Percentiles rank a stretch among this genome's conserved stretches.
These are phyloP conservation scores for Saccharum officinarum DNA, from an alignment of 176 grass and related monocot species.

Conservation along the genomic window DNA sequence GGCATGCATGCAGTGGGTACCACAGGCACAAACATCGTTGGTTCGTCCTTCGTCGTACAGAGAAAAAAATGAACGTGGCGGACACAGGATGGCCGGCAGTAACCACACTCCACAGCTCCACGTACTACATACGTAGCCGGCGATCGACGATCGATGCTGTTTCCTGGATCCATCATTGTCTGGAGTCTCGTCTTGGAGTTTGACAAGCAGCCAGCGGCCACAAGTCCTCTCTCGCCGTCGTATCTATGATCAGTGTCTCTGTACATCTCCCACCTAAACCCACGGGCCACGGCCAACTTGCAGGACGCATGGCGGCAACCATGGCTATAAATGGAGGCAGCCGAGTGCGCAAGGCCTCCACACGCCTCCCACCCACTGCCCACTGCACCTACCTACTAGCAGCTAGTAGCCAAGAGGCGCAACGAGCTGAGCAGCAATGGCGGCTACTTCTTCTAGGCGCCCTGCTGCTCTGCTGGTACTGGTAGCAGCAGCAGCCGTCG, in stretches of 20 bases:
- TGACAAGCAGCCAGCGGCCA: background rate
- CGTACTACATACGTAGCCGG: too few relatives aligned
- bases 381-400: too few relatives aligned
- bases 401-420: too few relatives aligned
- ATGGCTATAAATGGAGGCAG: slow-evolving; percentile 15
- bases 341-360: background rate
- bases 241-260: background rate
- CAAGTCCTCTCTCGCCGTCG: background rate
- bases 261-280: background rate
- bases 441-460: background rate
- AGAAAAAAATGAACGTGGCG: too few relatives aligned
- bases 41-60: too few relatives aligned
- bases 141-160: too few relatives aligned
- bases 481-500: background rate
- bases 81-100: too few relatives aligned
- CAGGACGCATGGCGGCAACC: background rate
- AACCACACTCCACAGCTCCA: too few relatives aligned
- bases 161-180: background rate
- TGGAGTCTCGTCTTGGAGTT: background rate
- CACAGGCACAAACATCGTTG: too few relatives aligned
- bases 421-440: background rate
- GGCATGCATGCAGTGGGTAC: too few relatives aligned
- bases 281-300: background rate
- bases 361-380: background rate
- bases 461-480: background rate